Base-by-base conservation (phyloP, 1,139 yeast genomes). In the Suhomyces bokatorum region DNA sequence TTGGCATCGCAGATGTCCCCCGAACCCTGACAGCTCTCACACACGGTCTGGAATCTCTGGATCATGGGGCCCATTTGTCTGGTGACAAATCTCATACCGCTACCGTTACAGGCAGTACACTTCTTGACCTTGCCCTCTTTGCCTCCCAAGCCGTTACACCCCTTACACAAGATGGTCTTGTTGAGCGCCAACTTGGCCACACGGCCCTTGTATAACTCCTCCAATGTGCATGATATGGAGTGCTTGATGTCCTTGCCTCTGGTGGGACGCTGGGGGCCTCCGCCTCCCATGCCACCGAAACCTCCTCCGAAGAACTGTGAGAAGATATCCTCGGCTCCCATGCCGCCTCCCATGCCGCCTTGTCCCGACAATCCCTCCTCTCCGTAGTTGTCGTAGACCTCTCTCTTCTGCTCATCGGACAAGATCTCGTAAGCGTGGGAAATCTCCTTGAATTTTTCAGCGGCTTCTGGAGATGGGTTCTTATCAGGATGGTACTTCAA, bases 41-140 rank as follows among this genome's bases (percentile, higher is more conserved):
- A 93, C 47, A 83, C 85, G 34, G 96, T 85, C 75, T 93, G 99
- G 82, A 87, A 87, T 77, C 97, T 85, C 76, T 93, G 99, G 62
- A 93, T 86, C 95, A 93, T 90, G 54, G 97, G 97, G 57, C 99
- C 99, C 97, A 93, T 91, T 71, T 93, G 98, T 76, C 97, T 87
- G 47, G 97, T 89, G 58, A 91, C 86, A 58, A 93, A 86, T 70
- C 83, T 88, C 69, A 86, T 75, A 80, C 99, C 99, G 60, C 80
- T 79, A 70, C 99, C 99, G 52, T 68, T 69, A 83, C 99, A 93
- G 39, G 83, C 69, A 46, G 83, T 57, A 83, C 99, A 93, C 61
- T 84, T 83, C 76, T 86, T 87, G 56, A 91, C 95, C 50, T 89
- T 78, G 49, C 95, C 96, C 56, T 83, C 89, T 65, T 89, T 89